phyloP scores from a whole-genome alignment of 352 stramenopile species.

The Elongisporangium prolatum region DNA sequence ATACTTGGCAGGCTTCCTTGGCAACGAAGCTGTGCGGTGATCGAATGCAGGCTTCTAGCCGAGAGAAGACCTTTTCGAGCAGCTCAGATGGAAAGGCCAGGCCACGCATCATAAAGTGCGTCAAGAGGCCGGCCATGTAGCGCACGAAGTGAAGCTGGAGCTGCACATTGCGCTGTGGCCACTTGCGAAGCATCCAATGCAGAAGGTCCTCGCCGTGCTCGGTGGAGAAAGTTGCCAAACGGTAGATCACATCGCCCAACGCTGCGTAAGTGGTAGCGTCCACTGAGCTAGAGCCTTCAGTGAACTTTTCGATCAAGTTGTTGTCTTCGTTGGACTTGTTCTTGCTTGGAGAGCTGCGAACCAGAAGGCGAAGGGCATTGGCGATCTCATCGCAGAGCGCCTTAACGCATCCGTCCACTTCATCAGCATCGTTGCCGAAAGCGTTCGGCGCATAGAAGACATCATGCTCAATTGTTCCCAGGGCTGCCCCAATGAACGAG shows the following conservation, averaged over 20 bases:
- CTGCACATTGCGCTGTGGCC: constrained; percentile 67
- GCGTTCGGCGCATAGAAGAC: constrained; percentile 24
- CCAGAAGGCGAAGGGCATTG: constrained; percentile 44
- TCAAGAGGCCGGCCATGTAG: constrained; percentile 53
- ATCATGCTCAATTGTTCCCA: constrained; percentile 39
- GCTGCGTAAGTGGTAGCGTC: constrained; percentile 62
- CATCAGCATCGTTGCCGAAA: constrained; percentile 30
- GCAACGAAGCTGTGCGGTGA: constrained; percentile 73
- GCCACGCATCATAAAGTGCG: constrained; percentile 53
- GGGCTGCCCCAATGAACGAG: constrained; percentile 42
- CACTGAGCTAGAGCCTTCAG: constrained; percentile 49
- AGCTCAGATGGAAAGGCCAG: constrained; percentile 46
- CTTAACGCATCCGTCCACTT: constrained; percentile 29
- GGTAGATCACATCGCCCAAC: constrained; percentile 57
- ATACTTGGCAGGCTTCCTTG: constrained; percentile 62
- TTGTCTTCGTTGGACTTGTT: constrained; percentile 32
- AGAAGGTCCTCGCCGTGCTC: constrained; percentile 59
- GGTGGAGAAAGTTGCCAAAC: constrained; percentile 52
- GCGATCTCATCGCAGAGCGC: constrained; percentile 38
- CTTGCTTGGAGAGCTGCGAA: constrained; percentile 48
- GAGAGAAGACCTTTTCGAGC: constrained; percentile 42
- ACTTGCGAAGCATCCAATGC: constrained; percentile 67
- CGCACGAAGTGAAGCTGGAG: constrained; percentile 74
- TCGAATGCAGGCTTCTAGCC: constrained; percentile 44
- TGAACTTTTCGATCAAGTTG: constrained; percentile 66